phyloP scores from a whole-genome alignment of 305 asterid species.

The Rubia occidens region DNA sequence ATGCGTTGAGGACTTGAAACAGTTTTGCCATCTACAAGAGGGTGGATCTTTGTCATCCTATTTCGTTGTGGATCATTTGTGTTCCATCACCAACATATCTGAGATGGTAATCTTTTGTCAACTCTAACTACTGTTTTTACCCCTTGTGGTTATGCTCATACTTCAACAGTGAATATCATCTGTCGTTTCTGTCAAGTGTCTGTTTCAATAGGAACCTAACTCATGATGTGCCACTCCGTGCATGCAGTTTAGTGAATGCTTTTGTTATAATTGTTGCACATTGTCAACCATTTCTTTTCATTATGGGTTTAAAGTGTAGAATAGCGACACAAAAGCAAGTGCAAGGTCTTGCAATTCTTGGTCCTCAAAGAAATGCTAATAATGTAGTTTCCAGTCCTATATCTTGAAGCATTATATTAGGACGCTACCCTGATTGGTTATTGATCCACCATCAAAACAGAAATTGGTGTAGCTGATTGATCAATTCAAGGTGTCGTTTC shows the following conservation, averaged over 20 bases:
- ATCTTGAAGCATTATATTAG: background rate
- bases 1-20: conserved; percentile 39
- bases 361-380: background rate
- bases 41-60: conserved; percentile 26
- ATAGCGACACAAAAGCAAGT: background rate
- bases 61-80: conserved; percentile 30
- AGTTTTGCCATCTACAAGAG: conserved; percentile 27
- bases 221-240: background rate
- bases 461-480: background rate
- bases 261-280: background rate
- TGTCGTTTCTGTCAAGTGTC: background rate
- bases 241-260: background rate
- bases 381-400: background rate
- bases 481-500: background rate
- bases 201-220: background rate
- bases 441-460: background rate
- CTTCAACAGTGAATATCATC: background rate
- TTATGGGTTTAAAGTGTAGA: background rate
- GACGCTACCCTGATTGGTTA: too few relatives aligned
- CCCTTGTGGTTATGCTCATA: background rate
- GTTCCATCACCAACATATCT: conserved; percentile 28
- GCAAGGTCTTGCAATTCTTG: background rate
- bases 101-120: conserved; percentile 35
- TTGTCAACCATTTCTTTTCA: background rate
- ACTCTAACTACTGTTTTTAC: background rate